Evolutionary conservation across 805 yeast species (phyloP), one percentile per base, ranked within the genome.

Genomic region (Torulaspora microellipsoides): DNA sequence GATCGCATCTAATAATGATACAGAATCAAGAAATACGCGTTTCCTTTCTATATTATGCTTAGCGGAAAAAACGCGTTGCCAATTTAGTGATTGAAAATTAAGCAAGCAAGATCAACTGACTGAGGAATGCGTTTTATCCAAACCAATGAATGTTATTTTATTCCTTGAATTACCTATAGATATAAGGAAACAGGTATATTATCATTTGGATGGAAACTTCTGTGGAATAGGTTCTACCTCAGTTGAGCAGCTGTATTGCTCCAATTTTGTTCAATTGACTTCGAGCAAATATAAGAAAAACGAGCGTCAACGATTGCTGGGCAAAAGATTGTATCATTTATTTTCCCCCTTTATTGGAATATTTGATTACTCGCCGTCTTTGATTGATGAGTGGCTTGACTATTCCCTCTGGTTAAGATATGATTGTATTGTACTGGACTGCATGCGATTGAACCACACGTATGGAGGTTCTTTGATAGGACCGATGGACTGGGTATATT

Each of bases 351-450:
- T 52, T 42, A 37, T 60, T 10, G 49, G 47, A 10, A 47, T 57
- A 14, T 62, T 60, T 45, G 60, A 54, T 31, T 53, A 59, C 36
- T 34, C 50, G n/a, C 56, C 56, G 1, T 43, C 44, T 5, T 38
- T 60, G 15, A 39, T 60, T 3, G 46, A 43, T 11, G 25, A 43
- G 11, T 64, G 66, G 66, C 36, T 59, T 4, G 46, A 46, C 5
- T 56, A 51, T 40, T 45, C 59, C 3, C 32, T 51, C 2, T 58
- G 63, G 60, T 37, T 62, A 14, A 39, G 61, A 13, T 62, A 56
- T 40, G 68, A 64, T 43, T 42, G 57, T 11, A 46, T 64, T n/a
- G 47, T 57, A 10, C 39, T 60, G 30, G 68, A 64, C 45, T 53
- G 57, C 36, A 31, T 64, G 27, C 38, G 64, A 27, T 11, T 62